A percentile compares a stretch with the other conserved stretches of the same genome.
These are phyloP conservation scores for Tagetes patula DNA, from an alignment of 129 eudicot species.

Conservation along the genomic window DNA sequence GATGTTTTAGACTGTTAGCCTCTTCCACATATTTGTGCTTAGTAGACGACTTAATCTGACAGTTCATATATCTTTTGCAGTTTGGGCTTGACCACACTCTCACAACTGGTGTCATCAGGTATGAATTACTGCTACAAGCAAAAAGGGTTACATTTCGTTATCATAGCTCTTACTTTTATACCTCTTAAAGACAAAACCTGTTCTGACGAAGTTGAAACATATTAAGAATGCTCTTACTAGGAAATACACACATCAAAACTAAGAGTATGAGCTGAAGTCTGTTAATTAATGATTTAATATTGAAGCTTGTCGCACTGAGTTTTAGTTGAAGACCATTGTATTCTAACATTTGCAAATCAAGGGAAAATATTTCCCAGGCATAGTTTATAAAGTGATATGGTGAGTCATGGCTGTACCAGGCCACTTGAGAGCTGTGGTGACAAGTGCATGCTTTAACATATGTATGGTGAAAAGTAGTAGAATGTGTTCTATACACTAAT, in stretches of 20 bases:
- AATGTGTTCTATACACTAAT: background rate
- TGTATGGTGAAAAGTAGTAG: constrained; percentile 13
- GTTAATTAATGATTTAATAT: background rate
- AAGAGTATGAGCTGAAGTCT: background rate
- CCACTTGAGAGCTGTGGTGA: constrained; percentile 8
- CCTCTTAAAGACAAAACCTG: constrained; percentile 4
- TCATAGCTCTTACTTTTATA: background rate
- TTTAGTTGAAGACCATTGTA: constrained; percentile 6
- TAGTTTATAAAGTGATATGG: constrained; percentile 1
- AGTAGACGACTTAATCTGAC: constrained; percentile 17
- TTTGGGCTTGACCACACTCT: constrained; percentile 99
- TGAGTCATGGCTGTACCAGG: constrained; percentile 18
- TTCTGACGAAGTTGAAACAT: background rate
- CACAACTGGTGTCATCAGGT: constrained; percentile 99
- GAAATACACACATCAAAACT: constrained; percentile 2
- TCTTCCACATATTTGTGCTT: constrained; percentile 1
- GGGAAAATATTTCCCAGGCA: background rate
- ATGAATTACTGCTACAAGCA: constrained; percentile 19
- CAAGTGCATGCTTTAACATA: background rate
- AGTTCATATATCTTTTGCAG: constrained; percentile 45
- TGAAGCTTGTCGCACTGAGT: constrained; percentile 14
- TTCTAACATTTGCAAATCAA: background rate
- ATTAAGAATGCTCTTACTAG: background rate
- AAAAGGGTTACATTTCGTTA: constrained; percentile 11
- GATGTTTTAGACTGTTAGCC: background rate